phyloP scores from a whole-genome alignment of 2,329 filamentous ascomycete species.

The Cadophora gregata region DNA sequence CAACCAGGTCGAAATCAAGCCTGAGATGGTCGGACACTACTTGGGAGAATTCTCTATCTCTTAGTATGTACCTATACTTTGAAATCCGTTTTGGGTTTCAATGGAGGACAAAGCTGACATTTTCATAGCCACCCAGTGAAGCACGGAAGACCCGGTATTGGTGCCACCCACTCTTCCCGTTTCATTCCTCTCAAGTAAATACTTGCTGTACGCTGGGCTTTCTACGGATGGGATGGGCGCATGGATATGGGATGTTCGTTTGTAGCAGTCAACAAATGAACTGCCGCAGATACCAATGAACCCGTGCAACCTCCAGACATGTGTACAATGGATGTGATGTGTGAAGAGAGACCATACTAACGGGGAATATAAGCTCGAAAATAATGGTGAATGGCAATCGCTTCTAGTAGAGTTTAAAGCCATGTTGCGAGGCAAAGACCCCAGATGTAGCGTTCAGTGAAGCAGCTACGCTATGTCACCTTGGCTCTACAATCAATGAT shows the following conservation, averaged over 20 bases:
- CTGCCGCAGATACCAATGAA: conserved; percentile 34
- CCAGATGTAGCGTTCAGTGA: neutral
- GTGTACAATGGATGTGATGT: neutral
- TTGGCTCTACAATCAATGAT: neutral
- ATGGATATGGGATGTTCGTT: conserved; percentile 35
- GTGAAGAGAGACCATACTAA: neutral
- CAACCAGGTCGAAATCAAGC: conserved; percentile 99
- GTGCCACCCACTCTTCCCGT: conserved; percentile 99
- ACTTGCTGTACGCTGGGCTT: conserved; percentile 34
- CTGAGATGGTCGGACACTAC: conserved; percentile 99
- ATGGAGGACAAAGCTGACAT: conserved; percentile 54
- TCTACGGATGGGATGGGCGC: conserved; percentile 32
- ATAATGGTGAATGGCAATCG: neutral
- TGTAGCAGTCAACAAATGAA: conserved; percentile 29
- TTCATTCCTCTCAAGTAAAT: conserved; percentile 99
- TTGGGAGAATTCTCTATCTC: conserved; percentile 99
- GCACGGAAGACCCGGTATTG: conserved; percentile 99
- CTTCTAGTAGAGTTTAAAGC: neutral
- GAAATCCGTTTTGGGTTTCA: neutral
- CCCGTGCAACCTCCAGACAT: conserved; percentile 24
- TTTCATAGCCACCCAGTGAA: conserved; percentile 92
- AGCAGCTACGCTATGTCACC: neutral
- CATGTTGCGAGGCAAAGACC: neutral
- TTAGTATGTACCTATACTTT: conserved; percentile 75
- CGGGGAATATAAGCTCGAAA: neutral